These are phyloP conservation scores for Aspergillus oerlinghausenensis DNA, from an alignment of 2,329 filamentous ascomycete species.

Conservation along the genomic window DNA sequence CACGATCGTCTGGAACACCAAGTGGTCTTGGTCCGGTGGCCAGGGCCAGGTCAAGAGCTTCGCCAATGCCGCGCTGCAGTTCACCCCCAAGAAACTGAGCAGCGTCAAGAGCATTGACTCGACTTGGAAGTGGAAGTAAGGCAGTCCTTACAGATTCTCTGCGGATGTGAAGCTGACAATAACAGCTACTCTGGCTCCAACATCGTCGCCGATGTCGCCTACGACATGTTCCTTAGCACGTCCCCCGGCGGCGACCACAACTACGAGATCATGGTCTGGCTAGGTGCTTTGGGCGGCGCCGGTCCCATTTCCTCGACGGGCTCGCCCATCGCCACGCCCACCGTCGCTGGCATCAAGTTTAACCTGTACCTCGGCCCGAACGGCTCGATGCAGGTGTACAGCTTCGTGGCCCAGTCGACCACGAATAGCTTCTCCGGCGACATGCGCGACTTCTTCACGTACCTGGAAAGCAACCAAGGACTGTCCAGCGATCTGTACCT, in stretches of 20 bases:
- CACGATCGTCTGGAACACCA: conserved; percentile 41
- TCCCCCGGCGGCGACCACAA: conserved; percentile 44
- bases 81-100: conserved; percentile 30
- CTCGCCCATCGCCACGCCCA: conserved; percentile 49
- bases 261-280: conserved; percentile 66
- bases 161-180: conserved; percentile 3
- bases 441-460: conserved; percentile 54
- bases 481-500: conserved; percentile 47
- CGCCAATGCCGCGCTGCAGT: conserved; percentile 41
- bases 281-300: conserved; percentile 53
- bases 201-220: conserved; percentile 56
- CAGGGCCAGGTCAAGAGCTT: conserved; percentile 44
- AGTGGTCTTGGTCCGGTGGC: conserved; percentile 43
- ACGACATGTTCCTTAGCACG: conserved; percentile 56
- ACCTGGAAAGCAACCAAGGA: conserved; percentile 44
- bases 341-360: conserved; percentile 52
- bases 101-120: conserved; percentile 41
- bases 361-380: conserved; percentile 60
- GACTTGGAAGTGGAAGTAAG: conserved; percentile 43
- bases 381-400: conserved; percentile 54
- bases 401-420: conserved; percentile 50
- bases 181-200: conserved; percentile 44
- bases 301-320: conserved; percentile 52
- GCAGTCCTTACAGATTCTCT: not conserved
- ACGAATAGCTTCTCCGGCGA: conserved; percentile 55